Evolutionary conservation across 2,329 filamentous ascomycete genomes (phyloP), one percentile per base, ranked within the genome.

Genomic region (Zalaria sp.): DNA sequence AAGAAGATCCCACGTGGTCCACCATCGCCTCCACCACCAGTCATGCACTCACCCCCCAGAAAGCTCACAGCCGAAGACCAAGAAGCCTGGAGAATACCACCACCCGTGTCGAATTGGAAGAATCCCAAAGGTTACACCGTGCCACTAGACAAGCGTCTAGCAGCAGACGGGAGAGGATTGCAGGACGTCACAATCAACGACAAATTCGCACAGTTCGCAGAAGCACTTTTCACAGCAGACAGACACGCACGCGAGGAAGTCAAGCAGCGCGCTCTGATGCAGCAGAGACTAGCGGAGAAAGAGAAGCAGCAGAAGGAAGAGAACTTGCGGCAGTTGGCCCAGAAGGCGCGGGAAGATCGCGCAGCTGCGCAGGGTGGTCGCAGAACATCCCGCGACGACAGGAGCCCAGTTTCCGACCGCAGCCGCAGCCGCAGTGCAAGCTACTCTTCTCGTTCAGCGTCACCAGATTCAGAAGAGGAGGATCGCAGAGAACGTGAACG

Each of bases 61-160:
- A 98, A 96, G 57, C 72, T 98, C 47, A 98, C 91, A 1, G 91
- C 89, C 4, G 88, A 94, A 59, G 91, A 98, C 53, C 89, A 96
- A 61, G 91, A 96, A 61, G 85, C 84, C 45, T 98, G 91, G 91
- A 87, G 81, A 56, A 95, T 85, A 28, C 80, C 80, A 0, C 87
- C 89, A 2, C 84, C 89, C 0, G 81, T 98, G 2, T 93, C 85
- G 18, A 96, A 96, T 62, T 98, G 91, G 91, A 98, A 98, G 74
- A 98, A 98, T 60, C 85, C 89, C 1, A 96, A 96, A 67, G 91
- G 91, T 54, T 98, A 94, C 57, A 98, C 91, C 0, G 85, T 98
- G 1, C 86, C 91, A 0, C 63, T 98, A 40, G 91, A 98, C 61
- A 98, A 98, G 68, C 81, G 91, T 57, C 66, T 98, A 51, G 91